Conservation (phyloP, 2,329 filamentous ascomycete species). For the Diaporthe batatas region DNA sequence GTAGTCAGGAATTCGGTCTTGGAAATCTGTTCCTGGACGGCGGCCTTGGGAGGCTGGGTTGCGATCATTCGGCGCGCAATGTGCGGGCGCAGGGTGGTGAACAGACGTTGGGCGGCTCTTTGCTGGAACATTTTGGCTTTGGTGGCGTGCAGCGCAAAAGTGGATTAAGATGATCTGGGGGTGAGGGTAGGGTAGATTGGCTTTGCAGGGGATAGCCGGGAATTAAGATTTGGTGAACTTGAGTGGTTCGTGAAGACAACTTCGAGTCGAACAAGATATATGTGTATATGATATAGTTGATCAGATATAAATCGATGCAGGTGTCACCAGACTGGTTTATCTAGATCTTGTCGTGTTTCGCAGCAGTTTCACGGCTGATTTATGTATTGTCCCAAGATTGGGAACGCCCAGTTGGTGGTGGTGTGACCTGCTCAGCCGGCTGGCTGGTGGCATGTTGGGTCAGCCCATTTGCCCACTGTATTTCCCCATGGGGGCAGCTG, state of each 20-base stretch:
- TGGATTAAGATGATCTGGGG: neutral
- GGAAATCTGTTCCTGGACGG: neutral
- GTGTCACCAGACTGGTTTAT: neutral
- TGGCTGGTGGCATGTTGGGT: slow-evolving; percentile 12
- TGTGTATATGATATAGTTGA: neutral
- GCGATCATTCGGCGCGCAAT: slow-evolving; percentile 16
- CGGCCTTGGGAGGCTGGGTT: neutral
- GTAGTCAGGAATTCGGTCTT: slow-evolving; percentile 13
- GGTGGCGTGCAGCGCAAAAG: neutral
- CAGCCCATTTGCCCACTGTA: slow-evolving; percentile 28
- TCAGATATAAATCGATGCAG: neutral
- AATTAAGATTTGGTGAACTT: neutral
- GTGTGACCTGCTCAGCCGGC: slow-evolving; percentile 20
- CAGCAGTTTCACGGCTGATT: slow-evolving; percentile 15
- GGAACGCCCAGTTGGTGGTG: neutral
- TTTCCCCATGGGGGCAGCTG: slow-evolving; percentile 18
- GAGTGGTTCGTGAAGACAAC: no score
- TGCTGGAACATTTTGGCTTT: slow-evolving; percentile 27
- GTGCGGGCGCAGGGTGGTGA: slow-evolving; percentile 20
- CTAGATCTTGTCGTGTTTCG: neutral
- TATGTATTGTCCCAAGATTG: slow-evolving; percentile 11
- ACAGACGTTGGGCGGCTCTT: slow-evolving; percentile 29
- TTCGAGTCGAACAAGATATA: neutral
- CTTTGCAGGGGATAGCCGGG: neutral
- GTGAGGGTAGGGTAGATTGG: no score